These are phyloP conservation scores for Syzygium aqueum DNA, from an alignment of 345 rosid genomes.

Conservation along the genomic window DNA sequence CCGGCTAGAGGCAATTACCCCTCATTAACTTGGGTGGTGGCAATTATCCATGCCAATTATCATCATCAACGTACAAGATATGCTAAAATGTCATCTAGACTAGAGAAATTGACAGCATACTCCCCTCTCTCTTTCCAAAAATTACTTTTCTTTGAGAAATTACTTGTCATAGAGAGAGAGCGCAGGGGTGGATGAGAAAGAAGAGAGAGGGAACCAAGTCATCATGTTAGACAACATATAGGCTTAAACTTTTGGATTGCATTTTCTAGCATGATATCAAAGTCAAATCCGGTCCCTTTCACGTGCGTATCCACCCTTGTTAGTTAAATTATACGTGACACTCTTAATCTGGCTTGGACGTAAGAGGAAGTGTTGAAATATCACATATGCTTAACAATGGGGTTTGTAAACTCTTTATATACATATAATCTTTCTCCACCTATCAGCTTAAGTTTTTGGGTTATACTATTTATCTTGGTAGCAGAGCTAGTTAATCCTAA, in stretches of 20 bases:
- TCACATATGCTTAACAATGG: too few species aligned
- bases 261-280: not conserved
- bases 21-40: not conserved
- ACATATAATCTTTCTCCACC: not conserved
- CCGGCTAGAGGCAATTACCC: not conserved
- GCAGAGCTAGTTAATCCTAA: not conserved
- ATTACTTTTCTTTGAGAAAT: not conserved
- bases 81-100: not conserved
- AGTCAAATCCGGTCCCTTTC: not conserved
- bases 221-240: not conserved
- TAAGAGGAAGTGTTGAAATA: not conserved
- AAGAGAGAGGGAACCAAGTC: not conserved
- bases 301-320: not conserved
- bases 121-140: not conserved
- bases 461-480: not conserved
- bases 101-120: not conserved
- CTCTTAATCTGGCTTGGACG: not conserved
- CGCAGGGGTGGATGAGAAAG: not conserved
- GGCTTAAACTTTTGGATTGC: not conserved
- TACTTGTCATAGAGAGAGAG: not conserved
- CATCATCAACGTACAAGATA: not conserved
- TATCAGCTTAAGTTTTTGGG: accelerated
- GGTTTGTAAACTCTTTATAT: not conserved
- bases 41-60: not conserved
- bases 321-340: not conserved